These are phyloP conservation scores for Aspergillus sclerotiicarbonarius DNA, from an alignment of 495 filamentous ascomycete genomes.

Conservation along the genomic window DNA sequence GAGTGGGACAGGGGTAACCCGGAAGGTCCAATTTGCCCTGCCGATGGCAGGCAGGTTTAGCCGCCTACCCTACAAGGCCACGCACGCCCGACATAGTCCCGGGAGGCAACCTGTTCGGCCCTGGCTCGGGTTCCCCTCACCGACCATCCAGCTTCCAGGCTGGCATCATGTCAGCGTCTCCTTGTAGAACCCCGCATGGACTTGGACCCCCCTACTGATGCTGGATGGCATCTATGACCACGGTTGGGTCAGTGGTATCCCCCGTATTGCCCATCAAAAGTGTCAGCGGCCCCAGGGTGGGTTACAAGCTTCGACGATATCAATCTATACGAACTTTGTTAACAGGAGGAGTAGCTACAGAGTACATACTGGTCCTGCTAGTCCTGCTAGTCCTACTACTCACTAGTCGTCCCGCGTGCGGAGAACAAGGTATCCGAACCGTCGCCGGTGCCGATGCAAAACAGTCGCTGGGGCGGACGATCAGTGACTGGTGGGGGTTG, in stretches of 20 bases:
- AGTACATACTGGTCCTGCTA: no score
- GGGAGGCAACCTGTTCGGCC: neutral
- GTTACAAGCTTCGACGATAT: neutral
- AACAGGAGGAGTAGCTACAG: no score
- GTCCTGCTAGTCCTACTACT: no score
- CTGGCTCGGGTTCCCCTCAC: slow-evolving; percentile 6
- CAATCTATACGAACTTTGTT: neutral
- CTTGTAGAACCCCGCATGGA: slow-evolving; percentile 3
- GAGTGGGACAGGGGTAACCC: neutral
- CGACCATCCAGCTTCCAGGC: neutral
- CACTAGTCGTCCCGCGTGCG: slow-evolving; percentile 15
- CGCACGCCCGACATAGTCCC: neutral
- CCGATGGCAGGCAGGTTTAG: neutral
- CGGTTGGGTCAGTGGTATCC: no score
- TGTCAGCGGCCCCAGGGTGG: neutral
- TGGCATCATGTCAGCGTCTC: neutral
- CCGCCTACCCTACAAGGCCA: no score
- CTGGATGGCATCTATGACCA: neutral
- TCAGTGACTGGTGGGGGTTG: neutral
- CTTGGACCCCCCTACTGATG: neutral
- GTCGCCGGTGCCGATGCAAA: neutral
- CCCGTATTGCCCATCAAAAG: neutral
- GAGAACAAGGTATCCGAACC: slow-evolving; percentile 9
- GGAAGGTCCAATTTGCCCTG: neutral
- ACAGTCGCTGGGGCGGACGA: neutral